Conservation (phyloP, 2,329 filamentous ascomycete genomes). For the Ophiostoma tasmaniense region DNA sequence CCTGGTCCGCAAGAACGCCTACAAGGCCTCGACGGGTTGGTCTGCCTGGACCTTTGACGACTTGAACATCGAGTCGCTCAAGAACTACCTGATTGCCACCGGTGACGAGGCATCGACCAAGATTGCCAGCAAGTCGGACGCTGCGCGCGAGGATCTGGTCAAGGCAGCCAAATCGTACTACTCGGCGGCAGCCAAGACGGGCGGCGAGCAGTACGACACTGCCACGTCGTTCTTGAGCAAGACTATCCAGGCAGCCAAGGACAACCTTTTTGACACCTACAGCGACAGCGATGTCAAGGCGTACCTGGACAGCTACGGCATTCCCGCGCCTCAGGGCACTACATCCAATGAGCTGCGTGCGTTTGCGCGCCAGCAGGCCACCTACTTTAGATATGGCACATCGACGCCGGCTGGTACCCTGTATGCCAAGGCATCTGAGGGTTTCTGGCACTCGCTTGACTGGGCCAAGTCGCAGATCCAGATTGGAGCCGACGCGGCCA, state of each 20-base stretch:
- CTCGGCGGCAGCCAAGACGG: conserved; percentile 48
- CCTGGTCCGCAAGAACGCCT: conserved; percentile 62
- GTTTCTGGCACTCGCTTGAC: conserved; percentile 33
- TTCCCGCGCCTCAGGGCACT: conserved; percentile 58
- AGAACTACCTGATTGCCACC: conserved; percentile 45
- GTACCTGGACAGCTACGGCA: conserved; percentile 71
- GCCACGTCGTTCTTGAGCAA: conserved; percentile 62
- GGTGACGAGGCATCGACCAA: conserved; percentile 50
- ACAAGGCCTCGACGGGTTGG: conserved; percentile 61
- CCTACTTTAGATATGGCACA: conserved; percentile 70
- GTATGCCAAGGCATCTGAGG: conserved; percentile 52
- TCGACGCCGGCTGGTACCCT: conserved; percentile 56
- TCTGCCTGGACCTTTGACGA: conserved; percentile 75
- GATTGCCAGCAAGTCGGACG: conserved; percentile 52
- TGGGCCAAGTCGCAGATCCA: conserved; percentile 45
- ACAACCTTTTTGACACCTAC: conserved; percentile 63
- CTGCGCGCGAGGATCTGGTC: conserved; percentile 64
- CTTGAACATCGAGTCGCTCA: conserved; percentile 62
- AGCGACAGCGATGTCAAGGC: conserved; percentile 64
- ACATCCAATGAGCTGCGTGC: conserved; percentile 62
- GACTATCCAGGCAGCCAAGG: conserved; percentile 57
- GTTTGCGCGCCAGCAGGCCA: conserved; percentile 61
- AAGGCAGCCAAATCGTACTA: conserved; percentile 56
- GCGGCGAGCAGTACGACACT: conserved; percentile 53
- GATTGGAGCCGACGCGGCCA: conserved; percentile 40